Conservation (phyloP, 257 asterid genomes). For the Scutellaria barbata region DNA sequence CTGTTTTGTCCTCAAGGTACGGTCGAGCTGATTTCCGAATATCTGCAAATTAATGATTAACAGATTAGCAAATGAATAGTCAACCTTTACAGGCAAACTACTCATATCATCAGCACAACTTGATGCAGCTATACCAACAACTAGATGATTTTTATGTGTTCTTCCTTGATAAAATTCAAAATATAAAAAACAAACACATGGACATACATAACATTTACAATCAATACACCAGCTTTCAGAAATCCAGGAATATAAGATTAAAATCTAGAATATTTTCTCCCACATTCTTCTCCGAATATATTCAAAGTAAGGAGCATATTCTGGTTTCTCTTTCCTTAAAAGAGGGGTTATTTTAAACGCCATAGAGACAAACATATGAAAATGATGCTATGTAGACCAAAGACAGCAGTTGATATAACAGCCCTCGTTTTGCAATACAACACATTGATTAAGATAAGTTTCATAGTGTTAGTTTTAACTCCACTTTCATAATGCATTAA, state of each 20-base stretch:
- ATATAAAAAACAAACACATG: not conserved
- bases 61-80: constrained; percentile 29
- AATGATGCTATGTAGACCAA: not conserved
- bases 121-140: not conserved
- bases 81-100: not conserved
- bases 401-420: not conserved
- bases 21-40: constrained; percentile 82
- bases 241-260: not conserved
- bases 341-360: not conserved
- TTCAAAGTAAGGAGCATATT: too few relatives aligned
- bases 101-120: constrained; percentile 6
- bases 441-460: not conserved
- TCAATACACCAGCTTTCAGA: not conserved
- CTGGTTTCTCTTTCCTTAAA: not conserved
- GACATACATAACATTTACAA: not conserved
- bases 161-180: not conserved
- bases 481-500: not conserved
- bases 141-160: not conserved
- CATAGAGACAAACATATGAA: not conserved
- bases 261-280: not conserved
- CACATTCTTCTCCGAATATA: not conserved
- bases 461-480: not conserved
- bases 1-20: constrained; percentile 74
- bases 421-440: not conserved
- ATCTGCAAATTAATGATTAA: constrained; percentile 50